Conservation (phyloP, 192 early-diverging fungal species). For the Backusella parvicylindrica region DNA sequence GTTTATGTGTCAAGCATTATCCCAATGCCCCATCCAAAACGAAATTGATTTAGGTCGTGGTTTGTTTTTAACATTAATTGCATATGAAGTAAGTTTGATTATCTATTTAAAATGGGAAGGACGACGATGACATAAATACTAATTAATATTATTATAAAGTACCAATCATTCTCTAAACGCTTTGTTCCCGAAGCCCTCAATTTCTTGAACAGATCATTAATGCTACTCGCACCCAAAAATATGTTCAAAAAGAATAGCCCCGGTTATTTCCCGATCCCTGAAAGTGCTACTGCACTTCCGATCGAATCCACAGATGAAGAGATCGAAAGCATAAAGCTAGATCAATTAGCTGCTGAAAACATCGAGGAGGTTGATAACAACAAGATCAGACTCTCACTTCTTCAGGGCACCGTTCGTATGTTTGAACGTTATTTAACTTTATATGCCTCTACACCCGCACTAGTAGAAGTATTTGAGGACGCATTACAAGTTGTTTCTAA, state of each 20-base stretch:
- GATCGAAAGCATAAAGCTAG: conserved; percentile 15
- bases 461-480: conserved; percentile 58
- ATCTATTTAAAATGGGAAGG: background rate
- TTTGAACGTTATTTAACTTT: conserved; percentile 44
- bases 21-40: conserved; percentile 55
- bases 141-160: conserved; percentile 47
- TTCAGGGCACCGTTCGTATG: conserved; percentile 38
- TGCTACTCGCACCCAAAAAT: conserved; percentile 41
- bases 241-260: conserved; percentile 31
- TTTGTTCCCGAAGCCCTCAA: conserved; percentile 73
- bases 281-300: conserved; percentile 25
- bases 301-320: conserved; percentile 25
- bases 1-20: conserved; percentile 75
- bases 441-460: conserved; percentile 61
- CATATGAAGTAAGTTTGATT: conserved; percentile 52
- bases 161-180: conserved; percentile 65
- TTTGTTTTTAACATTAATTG: conserved; percentile 70
- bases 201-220: conserved; percentile 48
- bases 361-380: conserved; percentile 3
- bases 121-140: too few species aligned
- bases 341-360: conserved; percentile 7
- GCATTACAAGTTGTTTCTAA: conserved; percentile 29
- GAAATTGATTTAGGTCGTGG: conserved; percentile 68
- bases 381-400: conserved; percentile 31
- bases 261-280: conserved; percentile 44